Percentiles rank a stretch among this genome's conserved stretches.
These are phyloP conservation scores for Postia placenta DNA, from an alignment of 768 basidiomycete species.

Conservation along the genomic window DNA sequence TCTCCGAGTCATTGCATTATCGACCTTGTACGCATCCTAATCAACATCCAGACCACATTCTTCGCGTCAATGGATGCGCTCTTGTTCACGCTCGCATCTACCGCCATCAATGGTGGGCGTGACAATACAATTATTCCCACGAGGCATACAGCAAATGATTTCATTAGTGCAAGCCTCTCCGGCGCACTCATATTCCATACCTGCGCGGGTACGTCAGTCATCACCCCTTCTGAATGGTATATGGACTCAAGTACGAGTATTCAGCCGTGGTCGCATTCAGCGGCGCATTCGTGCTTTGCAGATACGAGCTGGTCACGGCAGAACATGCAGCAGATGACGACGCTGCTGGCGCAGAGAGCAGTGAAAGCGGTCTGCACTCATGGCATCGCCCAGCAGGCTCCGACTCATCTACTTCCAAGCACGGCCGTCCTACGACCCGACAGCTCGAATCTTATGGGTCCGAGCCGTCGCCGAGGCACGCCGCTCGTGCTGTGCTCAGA, in stretches of 20 bases:
- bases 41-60: constrained; percentile 44
- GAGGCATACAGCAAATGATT: constrained; percentile 2
- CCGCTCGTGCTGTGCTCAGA: not conserved
- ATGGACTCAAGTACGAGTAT: not conserved
- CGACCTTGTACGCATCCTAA: not conserved
- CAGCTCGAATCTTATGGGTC: not conserved
- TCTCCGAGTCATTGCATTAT: not conserved
- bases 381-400: too few relatives aligned
- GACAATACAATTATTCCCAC: not conserved
- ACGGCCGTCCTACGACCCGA: not conserved
- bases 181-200: constrained; percentile 33
- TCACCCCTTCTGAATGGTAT: not conserved
- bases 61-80: constrained; percentile 55
- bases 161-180: constrained; percentile 12
- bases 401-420: too few relatives aligned
- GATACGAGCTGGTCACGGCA: constrained; percentile 49
- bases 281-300: constrained; percentile 50
- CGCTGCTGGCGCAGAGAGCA: constrained; percentile 17
- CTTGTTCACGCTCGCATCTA: constrained; percentile 28
- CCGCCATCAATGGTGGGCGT: constrained; percentile 25
- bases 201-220: constrained; percentile 35
- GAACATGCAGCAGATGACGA: constrained; percentile 40
- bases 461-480: not conserved
- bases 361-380: not conserved
- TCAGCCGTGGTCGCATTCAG: constrained; percentile 44